phyloP scores from a whole-genome alignment of 2,329 filamentous ascomycete genomes.

The Alternaria hordeiaustralica region DNA sequence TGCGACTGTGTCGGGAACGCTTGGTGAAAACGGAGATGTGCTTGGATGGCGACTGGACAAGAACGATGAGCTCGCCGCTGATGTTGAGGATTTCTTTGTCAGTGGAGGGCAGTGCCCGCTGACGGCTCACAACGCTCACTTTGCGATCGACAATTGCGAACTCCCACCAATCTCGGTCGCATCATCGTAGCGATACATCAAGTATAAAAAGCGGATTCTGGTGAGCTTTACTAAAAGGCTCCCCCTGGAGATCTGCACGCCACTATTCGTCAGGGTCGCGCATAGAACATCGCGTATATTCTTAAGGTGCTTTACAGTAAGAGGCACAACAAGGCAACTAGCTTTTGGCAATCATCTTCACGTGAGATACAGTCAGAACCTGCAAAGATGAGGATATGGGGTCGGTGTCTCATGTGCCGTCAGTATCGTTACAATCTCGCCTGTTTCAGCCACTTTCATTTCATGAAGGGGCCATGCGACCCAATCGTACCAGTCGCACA shows the following conservation, averaged over 20 bases:
- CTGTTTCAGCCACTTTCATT: neutral
- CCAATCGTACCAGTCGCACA: neutral
- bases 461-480: neutral
- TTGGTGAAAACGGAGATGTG: neutral
- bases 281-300: neutral
- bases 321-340: neutral
- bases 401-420: neutral
- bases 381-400: neutral
- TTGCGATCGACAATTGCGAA: neutral
- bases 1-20: constrained; percentile 2
- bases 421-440: neutral
- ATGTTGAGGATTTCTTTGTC: neutral
- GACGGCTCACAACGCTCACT: neutral
- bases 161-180: neutral
- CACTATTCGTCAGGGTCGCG: neutral
- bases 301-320: neutral
- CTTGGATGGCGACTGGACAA: neutral
- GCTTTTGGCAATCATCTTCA: neutral
- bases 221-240: neutral
- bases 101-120: neutral
- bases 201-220: neutral
- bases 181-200: neutral
- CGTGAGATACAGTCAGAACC: neutral
- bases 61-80: neutral
- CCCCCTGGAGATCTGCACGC: neutral